Percentiles rank a stretch among this genome's conserved stretches.
Conservation (phyloP, 2,329 filamentous ascomycete genomes). For the Chaetomiaceae sp. region DNA sequence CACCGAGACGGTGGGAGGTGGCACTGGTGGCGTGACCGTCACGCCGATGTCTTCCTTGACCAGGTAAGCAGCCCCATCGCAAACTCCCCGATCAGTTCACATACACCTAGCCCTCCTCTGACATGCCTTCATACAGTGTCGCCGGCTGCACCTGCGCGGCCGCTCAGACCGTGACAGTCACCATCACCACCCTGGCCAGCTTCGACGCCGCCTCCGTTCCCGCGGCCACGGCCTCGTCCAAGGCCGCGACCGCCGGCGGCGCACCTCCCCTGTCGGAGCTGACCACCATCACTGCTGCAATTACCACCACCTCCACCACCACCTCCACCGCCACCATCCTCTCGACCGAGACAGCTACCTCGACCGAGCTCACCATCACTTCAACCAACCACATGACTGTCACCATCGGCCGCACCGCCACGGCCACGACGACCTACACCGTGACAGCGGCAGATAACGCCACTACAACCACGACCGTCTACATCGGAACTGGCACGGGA, state of each 20-base stretch:
- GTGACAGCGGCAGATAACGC: neutral
- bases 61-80: neutral
- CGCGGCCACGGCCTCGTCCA: neutral
- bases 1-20: neutral
- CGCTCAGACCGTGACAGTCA: constrained; percentile 12
- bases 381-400: neutral
- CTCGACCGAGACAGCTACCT: neutral
- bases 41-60: neutral
- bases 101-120: too few species aligned
- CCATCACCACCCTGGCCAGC: constrained; percentile 7
- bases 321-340: neutral
- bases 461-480: neutral
- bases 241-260: neutral
- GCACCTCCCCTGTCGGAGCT: neutral
- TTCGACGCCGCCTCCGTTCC: constrained; percentile 4
- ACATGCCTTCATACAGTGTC: too few species aligned
- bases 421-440: too few species aligned
- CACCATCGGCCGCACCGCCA: too few species aligned
- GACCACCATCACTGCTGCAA: neutral
- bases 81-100: too few species aligned
- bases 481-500: neutral
- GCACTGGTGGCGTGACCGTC: neutral
- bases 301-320: neutral
- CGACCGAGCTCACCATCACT: neutral
- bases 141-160: neutral